Evolutionary conservation across 2,329 filamentous ascomycete species (phyloP), one percentile per base, ranked within the genome.

Genomic region (Grosmannia huntii): DNA sequence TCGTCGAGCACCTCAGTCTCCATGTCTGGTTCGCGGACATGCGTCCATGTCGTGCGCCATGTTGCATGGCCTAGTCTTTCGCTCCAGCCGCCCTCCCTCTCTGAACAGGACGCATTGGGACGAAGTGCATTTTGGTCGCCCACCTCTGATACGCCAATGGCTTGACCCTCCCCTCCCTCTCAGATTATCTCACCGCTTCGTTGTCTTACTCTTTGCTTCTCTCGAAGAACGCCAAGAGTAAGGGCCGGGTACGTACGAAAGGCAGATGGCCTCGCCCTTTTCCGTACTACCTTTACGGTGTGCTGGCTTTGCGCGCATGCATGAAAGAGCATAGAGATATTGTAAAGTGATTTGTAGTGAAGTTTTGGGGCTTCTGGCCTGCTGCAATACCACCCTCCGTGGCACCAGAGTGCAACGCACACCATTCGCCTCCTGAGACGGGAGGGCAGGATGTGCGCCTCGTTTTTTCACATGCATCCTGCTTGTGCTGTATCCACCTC

Each of bases 61-160:
- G 36, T 38, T 38, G 36, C 36, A 38, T 38, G 14, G 36, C 36
- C 36, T 38, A 38, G 36, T 19, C 41, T n/a, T n/a, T 44, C 19
- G 16, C 41, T 44, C 41, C 41, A 44, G 19, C 41, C 41, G 12
- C 38, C 38, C 38, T 16, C 38, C 38, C 38, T 16, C 19, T 16
- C 7, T n/a, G 16, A 38, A 5, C 31, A 16, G n/a, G 31, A 53
- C 52, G 52, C 21, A 27, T 54, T 53, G 28, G 52, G 36, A 54
- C n/a, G 51, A 38, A 11, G 12, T 27, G 23, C 48, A 44, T 44
- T 44, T 44, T 9, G 11, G 10, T 4, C 6, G 11, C 7, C 2
- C 52, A 7, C 21, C 36, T 54, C 52, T 54, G 52, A 54, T 54
- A 54, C 52, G 52, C 52, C 52, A 54, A 54, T 54, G 52, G 33